A percentile compares a stretch with the other conserved stretches of the same genome.
Conservation (phyloP, 352 stramenopile genomes). For the Globisporangium solare region DNA sequence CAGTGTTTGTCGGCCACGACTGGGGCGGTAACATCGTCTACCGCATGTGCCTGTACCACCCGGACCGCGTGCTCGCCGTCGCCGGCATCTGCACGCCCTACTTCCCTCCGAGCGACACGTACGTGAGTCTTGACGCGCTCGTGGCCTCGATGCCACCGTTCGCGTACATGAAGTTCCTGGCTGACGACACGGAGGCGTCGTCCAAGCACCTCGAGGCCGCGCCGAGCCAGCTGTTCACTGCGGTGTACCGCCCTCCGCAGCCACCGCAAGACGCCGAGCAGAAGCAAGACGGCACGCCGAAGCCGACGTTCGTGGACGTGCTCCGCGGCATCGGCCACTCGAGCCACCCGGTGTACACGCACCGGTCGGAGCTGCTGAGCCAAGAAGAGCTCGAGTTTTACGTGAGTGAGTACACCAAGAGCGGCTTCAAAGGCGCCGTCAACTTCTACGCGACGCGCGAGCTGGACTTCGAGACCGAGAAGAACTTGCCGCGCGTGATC, state of each 20-base stretch:
- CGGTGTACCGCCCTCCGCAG: conserved; percentile 25
- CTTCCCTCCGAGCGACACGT: conserved; percentile 26
- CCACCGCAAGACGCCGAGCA: conserved; percentile 6
- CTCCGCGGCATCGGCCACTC: conserved; percentile 20
- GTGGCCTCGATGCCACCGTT: conserved; percentile 27
- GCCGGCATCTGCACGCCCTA: conserved; percentile 59
- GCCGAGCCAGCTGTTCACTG: conserved; percentile 27
- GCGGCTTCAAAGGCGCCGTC: conserved; percentile 28
- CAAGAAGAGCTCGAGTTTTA: conserved; percentile 49
- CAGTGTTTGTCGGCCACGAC: conserved; percentile 51
- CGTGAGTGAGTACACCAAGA: conserved; percentile 29
- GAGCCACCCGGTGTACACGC: conserved; percentile 27
- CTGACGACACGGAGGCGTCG: conserved; percentile 20
- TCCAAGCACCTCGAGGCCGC: conserved; percentile 30
- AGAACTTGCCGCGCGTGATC: conserved; percentile 24
- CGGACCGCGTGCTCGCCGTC: conserved; percentile 42
- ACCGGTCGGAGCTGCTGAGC: conserved; percentile 32
- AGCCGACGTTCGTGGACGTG: conserved; percentile 21
- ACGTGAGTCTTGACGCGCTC: conserved; percentile 29
- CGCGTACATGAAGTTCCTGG: conserved; percentile 35
- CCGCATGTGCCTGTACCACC: conserved; percentile 54
- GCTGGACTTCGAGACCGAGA: conserved; percentile 43
- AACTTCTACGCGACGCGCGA: conserved; percentile 37
- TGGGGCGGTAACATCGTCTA: conserved; percentile 52
- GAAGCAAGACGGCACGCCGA: conserved; percentile 12